A percentile compares a stretch with the other conserved stretches of the same genome.
These are phyloP conservation scores for Priceomyces medius DNA, from an alignment of 805 yeast species.

Conservation along the genomic window DNA sequence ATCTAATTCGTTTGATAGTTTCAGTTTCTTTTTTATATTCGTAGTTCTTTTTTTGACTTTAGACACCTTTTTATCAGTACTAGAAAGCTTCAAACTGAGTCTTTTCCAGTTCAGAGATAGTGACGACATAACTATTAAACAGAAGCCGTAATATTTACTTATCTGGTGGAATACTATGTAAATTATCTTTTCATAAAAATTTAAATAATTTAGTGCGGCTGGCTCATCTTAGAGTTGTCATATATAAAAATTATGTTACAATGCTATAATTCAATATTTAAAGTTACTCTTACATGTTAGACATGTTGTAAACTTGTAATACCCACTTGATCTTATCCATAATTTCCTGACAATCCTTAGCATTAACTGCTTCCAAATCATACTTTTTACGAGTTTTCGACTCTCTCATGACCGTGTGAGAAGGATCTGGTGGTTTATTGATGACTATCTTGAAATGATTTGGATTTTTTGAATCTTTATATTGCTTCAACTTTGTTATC, in stretches of 20 bases:
- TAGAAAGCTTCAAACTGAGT: slow-evolving; percentile 13
- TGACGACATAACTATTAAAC: slow-evolving; percentile 6
- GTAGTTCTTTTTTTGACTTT: slow-evolving; percentile 12
- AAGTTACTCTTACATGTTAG: slow-evolving; percentile 9
- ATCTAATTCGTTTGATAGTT: slow-evolving; percentile 4
- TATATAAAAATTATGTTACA: no score
- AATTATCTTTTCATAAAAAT: not conserved
- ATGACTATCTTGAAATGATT: slow-evolving; percentile 80
- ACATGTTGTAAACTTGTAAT: slow-evolving; percentile 50
- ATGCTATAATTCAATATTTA: no score
- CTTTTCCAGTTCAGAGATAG: slow-evolving; percentile 27
- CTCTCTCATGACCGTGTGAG: slow-evolving; percentile 40
- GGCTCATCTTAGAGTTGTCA: no score
- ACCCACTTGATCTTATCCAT: slow-evolving; percentile 66
- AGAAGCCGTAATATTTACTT: not conserved
- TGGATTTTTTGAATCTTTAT: slow-evolving; percentile 60
- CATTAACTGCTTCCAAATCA: slow-evolving; percentile 74
- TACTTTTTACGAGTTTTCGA: slow-evolving; percentile 73
- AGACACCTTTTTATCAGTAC: not conserved
- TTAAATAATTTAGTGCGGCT: slow-evolving; percentile 6
- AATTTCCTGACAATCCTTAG: slow-evolving; percentile 67
- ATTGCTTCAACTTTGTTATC: slow-evolving; percentile 71
- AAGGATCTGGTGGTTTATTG: slow-evolving; percentile 27
- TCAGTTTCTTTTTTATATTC: slow-evolving; percentile 11
- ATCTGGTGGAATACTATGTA: no score